These are phyloP conservation scores for Magnusiomyces clavatus DNA, from an alignment of 1,139 yeast species.

Conservation along the genomic window DNA sequence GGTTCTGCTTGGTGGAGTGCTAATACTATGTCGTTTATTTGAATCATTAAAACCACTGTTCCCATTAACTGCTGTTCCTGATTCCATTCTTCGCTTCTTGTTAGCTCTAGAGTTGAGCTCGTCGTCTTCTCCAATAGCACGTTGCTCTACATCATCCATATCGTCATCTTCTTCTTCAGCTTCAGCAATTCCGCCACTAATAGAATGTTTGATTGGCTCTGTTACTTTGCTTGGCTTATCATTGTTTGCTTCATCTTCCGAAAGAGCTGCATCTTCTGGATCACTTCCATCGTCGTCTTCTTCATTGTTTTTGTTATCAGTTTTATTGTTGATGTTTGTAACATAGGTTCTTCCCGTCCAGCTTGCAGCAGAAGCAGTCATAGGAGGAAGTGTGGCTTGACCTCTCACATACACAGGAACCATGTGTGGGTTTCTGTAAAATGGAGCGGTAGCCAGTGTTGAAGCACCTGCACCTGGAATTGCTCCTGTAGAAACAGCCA, in stretches of 20 bases:
- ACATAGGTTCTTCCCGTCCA: constrained; percentile 2
- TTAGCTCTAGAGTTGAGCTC: constrained; percentile 10
- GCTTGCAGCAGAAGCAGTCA: constrained; percentile 3
- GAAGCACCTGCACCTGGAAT: constrained; percentile 5
- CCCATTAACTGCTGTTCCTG: neutral
- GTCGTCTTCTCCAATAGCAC: constrained; percentile 17
- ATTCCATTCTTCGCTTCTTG: neutral
- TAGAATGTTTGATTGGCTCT: constrained; percentile 1
- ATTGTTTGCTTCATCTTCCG: constrained; percentile 20
- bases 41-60: neutral
- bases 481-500: neutral
- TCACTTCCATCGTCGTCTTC: constrained; percentile 23
- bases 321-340: constrained; percentile 4
- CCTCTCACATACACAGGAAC: constrained; percentile 3
- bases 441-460: neutral
- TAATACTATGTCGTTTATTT: neutral
- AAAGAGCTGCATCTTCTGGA: constrained; percentile 27
- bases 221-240: constrained; percentile 6
- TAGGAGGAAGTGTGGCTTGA: constrained; percentile 1
- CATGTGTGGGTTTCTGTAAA: constrained; percentile 1
- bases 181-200: neutral
- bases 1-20: neutral
- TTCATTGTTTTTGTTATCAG: constrained; percentile 17
- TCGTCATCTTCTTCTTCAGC: constrained; percentile 13
- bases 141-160: constrained; percentile 12